Percentiles rank a stretch among this genome's conserved stretches.
Conservation (phyloP, 2,329 filamentous ascomycete species). For the Emergomyces orientalis region DNA sequence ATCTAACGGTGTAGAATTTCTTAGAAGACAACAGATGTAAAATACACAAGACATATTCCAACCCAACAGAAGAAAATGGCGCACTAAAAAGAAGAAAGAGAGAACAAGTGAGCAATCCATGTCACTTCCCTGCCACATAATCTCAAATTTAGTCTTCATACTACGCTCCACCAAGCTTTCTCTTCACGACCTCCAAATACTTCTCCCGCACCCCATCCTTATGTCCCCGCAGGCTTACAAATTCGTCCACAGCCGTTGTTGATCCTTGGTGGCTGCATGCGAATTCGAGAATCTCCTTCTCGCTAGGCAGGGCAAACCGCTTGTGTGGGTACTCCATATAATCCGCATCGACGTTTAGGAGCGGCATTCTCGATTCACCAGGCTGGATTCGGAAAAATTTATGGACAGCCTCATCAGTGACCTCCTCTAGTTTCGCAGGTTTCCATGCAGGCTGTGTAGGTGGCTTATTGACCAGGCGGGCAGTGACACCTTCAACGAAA, state of each 20-base stretch:
- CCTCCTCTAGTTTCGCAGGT: conserved; percentile 61
- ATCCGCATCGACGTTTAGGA: conserved; percentile 51
- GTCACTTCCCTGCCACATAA: conserved; percentile 20
- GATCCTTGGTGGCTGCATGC: conserved; percentile 37
- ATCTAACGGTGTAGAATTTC: not conserved
- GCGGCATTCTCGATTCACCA: conserved; percentile 42
- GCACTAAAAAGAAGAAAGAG: not conserved
- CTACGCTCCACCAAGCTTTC: conserved; percentile 42
- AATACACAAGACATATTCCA: not conserved
- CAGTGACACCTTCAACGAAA: conserved; percentile 84
- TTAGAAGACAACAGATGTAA: not conserved
- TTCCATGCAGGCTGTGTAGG: conserved; percentile 62
- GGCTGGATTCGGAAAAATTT: conserved; percentile 57
- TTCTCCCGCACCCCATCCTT: conserved; percentile 63
- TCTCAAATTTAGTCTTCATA: conserved; percentile 25
- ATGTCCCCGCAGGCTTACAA: conserved; percentile 50
- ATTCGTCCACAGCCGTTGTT: conserved; percentile 53
- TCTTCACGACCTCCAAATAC: conserved; percentile 56
- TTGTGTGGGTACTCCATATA: conserved; percentile 67
- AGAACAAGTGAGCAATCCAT: conserved; percentile 9
- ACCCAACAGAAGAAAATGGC: not conserved
- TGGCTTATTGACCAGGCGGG: conserved; percentile 64
- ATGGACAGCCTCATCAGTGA: conserved; percentile 50
- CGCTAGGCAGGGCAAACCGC: conserved; percentile 61
- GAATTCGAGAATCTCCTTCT: conserved; percentile 43